Conservation (phyloP, 495 filamentous ascomycete genomes). For the Tuber borchii region DNA sequence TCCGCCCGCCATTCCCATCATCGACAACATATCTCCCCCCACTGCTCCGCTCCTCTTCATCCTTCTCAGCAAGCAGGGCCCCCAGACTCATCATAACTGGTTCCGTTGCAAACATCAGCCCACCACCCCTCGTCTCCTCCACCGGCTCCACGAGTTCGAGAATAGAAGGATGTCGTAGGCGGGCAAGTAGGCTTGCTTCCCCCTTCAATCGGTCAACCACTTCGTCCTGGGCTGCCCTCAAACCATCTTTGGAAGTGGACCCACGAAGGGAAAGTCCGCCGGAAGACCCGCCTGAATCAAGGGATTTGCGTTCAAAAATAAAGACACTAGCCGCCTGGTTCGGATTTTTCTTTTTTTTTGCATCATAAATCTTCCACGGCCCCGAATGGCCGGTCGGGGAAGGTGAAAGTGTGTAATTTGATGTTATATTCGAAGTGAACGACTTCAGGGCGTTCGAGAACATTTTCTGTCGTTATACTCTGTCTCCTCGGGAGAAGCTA, state of each 20-base stretch:
- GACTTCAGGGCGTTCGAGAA: constrained; percentile 88
- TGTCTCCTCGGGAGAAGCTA: background rate
- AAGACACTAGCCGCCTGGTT: constrained; percentile 84
- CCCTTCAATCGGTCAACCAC: constrained; percentile 84
- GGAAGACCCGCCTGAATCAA: constrained; percentile 57
- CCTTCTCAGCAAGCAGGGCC: constrained; percentile 75
- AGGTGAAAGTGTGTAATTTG: constrained; percentile 75
- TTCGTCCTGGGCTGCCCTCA: constrained; percentile 78
- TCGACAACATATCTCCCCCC: constrained; percentile 76
- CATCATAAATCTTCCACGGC: constrained; percentile 95
- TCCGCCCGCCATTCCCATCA: constrained; percentile 64
- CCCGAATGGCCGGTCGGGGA: constrained; percentile 66
- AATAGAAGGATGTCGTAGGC: constrained; percentile 81
- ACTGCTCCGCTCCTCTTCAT: constrained; percentile 73
- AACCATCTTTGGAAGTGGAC: constrained; percentile 54
- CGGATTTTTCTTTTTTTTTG: constrained; percentile 81
- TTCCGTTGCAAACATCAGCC: constrained; percentile 93
- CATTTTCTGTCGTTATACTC: constrained; percentile 49
- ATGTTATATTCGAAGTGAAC: constrained; percentile 80
- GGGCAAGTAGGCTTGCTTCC: constrained; percentile 78
- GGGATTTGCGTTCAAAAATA: constrained; percentile 79
- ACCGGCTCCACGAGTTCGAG: constrained; percentile 91
- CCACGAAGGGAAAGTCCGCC: constrained; percentile 43
- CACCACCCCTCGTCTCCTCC: constrained; percentile 83
- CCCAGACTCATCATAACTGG: constrained; percentile 80